phyloP scores from a whole-genome alignment of 2,329 filamentous ascomycete species.

The Geoglossum cookeanum region DNA sequence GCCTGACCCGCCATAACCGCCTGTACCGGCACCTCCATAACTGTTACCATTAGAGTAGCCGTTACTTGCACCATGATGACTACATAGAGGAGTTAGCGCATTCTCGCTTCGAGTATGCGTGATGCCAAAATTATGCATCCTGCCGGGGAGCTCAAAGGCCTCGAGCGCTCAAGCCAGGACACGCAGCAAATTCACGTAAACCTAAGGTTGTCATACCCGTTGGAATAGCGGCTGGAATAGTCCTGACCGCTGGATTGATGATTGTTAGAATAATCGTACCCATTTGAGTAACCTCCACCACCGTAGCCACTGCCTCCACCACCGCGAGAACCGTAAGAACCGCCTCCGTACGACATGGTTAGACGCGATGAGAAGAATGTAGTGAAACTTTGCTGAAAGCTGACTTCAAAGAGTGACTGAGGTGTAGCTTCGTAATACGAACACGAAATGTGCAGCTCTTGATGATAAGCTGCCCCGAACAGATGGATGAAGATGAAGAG shows the following conservation, averaged over 20 bases:
- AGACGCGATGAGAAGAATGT: not conserved
- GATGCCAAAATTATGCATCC: not conserved
- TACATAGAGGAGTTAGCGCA: conserved; percentile 13
- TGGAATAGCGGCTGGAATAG: conserved; percentile 18
- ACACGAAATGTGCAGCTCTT: not conserved
- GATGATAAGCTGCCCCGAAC: not conserved
- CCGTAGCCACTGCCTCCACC: conserved; percentile 13
- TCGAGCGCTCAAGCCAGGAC: conserved; percentile 3
- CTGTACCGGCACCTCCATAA: conserved; percentile 15
- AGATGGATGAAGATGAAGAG: not conserved
- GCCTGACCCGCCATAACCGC: conserved; percentile 10
- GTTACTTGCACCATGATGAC: conserved; percentile 16
- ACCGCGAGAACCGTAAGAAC: conserved; percentile 27
- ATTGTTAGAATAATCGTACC: conserved; percentile 4
- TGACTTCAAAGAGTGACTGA: conserved; percentile 1
- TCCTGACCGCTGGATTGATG: not conserved
- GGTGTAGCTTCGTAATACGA: not conserved
- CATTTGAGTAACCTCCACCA: conserved; percentile 15
- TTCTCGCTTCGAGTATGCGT: not conserved
- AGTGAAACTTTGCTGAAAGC: not conserved
- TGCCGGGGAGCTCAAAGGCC: not conserved
- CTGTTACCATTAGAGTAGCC: conserved; percentile 17
- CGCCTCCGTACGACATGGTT: conserved; percentile 19
- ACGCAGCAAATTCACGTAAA: conserved; percentile 13
- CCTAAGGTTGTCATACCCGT: conserved; percentile 25